Evolutionary conservation across 352 stramenopile species (phyloP).

Genomic region (Phytophthora sojae): DNA sequence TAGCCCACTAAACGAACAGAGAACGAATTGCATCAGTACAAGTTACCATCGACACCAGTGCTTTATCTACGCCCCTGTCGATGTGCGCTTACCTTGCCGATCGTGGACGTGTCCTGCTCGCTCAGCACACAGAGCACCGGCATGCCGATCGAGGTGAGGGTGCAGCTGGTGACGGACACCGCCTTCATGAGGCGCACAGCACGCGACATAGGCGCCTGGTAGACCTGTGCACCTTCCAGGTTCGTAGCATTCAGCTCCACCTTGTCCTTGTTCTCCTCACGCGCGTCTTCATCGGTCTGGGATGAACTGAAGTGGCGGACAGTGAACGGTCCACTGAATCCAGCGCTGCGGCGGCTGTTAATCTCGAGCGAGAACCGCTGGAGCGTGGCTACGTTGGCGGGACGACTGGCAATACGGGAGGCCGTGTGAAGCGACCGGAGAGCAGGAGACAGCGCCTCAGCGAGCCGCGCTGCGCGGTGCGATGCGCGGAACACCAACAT

Average conservation of each 20-base stretch:
- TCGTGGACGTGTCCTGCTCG: constrained; percentile 70
- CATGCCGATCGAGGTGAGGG: constrained; percentile 85
- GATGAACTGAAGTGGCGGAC: constrained; percentile 30
- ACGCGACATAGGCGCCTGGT: constrained; percentile 74
- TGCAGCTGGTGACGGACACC: constrained; percentile 86
- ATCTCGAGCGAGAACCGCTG: constrained; percentile 24
- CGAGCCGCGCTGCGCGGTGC: constrained; percentile 19
- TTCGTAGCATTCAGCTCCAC: neutral
- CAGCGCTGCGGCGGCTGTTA: constrained; percentile 7
- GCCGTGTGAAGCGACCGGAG: constrained; percentile 10
- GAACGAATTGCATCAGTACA: constrained; percentile 12
- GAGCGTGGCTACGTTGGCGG: constrained; percentile 13
- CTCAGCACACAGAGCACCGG: constrained; percentile 77
- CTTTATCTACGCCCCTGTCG: neutral
- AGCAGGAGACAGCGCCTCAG: constrained; percentile 8
- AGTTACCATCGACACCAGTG: neutral
- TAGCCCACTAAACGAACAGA: constrained; percentile 67
- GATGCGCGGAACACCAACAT: constrained; percentile 24
- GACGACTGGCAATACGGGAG: neutral
- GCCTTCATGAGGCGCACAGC: constrained; percentile 88
- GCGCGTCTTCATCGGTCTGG: constrained; percentile 13
- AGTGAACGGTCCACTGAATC: constrained; percentile 1
- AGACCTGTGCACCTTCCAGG: constrained; percentile 47
- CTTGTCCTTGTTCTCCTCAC: constrained; percentile 3
- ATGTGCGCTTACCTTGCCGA: constrained; percentile 63